These are phyloP conservation scores for Ophiostoma perfectum DNA, from an alignment of 2,329 filamentous ascomycete species.

Conservation along the genomic window DNA sequence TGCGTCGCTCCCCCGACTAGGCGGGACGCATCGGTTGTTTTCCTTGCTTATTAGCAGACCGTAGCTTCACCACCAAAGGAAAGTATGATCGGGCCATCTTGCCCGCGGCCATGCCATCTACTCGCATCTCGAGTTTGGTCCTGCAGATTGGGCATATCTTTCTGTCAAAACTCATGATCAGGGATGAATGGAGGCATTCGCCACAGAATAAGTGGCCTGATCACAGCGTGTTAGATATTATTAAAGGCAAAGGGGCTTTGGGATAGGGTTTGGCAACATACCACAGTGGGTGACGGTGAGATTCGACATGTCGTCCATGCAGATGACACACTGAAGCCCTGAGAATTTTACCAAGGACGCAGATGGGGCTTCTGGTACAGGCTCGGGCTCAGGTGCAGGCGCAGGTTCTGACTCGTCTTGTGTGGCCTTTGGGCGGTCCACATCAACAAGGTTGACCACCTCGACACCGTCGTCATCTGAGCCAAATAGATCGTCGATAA, in stretches of 20 bases:
- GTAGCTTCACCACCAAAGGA: constrained; percentile 57
- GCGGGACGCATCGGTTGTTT: constrained; percentile 34
- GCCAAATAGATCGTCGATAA: constrained; percentile 18
- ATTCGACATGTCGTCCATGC: constrained; percentile 56
- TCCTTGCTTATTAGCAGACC: constrained; percentile 51
- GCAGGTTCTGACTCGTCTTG: not conserved
- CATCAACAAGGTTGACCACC: constrained; percentile 36
- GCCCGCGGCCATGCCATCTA: constrained; percentile 32
- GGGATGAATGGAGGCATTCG: constrained; percentile 55
- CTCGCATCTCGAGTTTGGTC: constrained; percentile 46
- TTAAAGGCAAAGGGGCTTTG: too few species aligned
- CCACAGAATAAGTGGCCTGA: constrained; percentile 61
- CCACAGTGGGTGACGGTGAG: constrained; percentile 62
- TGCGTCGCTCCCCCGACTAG: too few species aligned
- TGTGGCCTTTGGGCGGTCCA: constrained; percentile 20
- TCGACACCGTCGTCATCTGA: constrained; percentile 30
- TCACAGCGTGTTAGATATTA: not conserved
- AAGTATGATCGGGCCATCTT: constrained; percentile 50
- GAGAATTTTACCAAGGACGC: constrained; percentile 46
- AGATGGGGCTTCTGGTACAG: not conserved
- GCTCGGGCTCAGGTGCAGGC: not conserved
- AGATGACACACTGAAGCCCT: constrained; percentile 60
- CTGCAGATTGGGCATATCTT: constrained; percentile 61
- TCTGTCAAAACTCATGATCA: constrained; percentile 51
- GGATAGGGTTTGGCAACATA: constrained; percentile 37